phyloP scores from a whole-genome alignment of 208 protist species.

The Leishmania gerbilli region DNA sequence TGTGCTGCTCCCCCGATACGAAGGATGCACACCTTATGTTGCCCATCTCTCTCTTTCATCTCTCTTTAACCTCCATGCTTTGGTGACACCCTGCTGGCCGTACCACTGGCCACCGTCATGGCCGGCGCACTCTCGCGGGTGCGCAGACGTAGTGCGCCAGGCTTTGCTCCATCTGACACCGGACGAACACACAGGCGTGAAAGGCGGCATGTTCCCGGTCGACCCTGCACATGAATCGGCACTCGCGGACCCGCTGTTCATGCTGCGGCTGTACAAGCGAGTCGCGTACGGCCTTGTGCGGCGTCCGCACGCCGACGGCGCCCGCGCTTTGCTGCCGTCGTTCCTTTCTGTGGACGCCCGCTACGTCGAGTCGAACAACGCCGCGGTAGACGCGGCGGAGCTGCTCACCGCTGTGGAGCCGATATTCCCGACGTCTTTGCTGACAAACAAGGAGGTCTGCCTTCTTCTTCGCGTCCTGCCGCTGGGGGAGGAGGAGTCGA shows the following conservation, averaged over 20 bases:
- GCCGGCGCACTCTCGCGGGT: neutral
- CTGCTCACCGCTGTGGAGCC: constrained; percentile 34
- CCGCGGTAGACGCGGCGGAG: constrained; percentile 10
- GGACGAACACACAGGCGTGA: neutral
- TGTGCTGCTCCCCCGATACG: neutral
- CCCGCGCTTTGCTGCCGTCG: constrained; percentile 11
- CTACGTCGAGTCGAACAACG: constrained; percentile 19
- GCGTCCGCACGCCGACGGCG: constrained; percentile 8
- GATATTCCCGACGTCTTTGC: constrained; percentile 42
- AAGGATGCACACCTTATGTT: neutral
- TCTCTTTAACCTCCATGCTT: neutral
- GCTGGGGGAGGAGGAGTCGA: constrained; percentile 28
- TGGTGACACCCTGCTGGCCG: neutral
- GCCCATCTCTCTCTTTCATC: neutral
- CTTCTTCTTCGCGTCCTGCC: constrained; percentile 56
- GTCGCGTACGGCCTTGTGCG: constrained; percentile 40
- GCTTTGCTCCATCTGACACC: neutral
- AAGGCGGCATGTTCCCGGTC: constrained; percentile 4
- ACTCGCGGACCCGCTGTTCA: constrained; percentile 48
- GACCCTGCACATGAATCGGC: constrained; percentile 1
- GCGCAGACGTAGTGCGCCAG: neutral
- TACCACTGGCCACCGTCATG: neutral
- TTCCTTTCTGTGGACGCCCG: constrained; percentile 33
- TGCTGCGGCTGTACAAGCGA: constrained; percentile 53
- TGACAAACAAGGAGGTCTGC: constrained; percentile 54